A percentile compares a stretch with the other conserved stretches of the same genome.
phyloP scores from a whole-genome alignment of 2,329 filamentous ascomycete genomes.

The Colletotrichum sp. region DNA sequence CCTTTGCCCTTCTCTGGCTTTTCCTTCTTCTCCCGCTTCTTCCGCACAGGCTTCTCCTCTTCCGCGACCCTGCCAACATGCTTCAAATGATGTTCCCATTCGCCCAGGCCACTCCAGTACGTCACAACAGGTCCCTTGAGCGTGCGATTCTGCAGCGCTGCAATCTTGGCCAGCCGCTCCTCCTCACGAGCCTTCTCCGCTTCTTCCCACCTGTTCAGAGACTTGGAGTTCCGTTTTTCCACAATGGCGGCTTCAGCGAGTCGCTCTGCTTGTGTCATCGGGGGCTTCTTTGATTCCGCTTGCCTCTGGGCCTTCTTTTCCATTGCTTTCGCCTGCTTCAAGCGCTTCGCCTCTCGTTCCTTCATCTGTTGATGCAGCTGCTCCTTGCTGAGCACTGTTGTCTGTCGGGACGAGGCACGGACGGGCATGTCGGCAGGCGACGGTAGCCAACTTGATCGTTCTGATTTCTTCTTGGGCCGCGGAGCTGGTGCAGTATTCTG shows the following conservation, averaged over 20 bases:
- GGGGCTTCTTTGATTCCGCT: constrained; percentile 76
- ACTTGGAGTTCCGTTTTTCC: constrained; percentile 88
- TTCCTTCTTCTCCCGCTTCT: constrained; percentile 61
- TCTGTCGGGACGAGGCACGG: constrained; percentile 62
- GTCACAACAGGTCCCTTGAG: constrained; percentile 89
- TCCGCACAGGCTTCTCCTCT: constrained; percentile 60
- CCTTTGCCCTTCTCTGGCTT: constrained; percentile 39
- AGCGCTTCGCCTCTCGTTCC: constrained; percentile 72
- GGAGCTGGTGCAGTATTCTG: constrained; percentile 45
- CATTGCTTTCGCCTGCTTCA: constrained; percentile 74
- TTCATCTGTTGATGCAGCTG: constrained; percentile 74
- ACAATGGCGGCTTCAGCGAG: constrained; percentile 82
- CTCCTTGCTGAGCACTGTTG: constrained; percentile 64
- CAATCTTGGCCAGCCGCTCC: constrained; percentile 81
- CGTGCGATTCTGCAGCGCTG: constrained; percentile 85
- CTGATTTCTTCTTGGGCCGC: constrained; percentile 65
- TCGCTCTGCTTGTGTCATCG: constrained; percentile 87
- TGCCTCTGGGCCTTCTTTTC: constrained; percentile 72
- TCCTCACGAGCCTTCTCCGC: constrained; percentile 89
- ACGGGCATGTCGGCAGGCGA: constrained; percentile 60
- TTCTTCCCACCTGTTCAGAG: constrained; percentile 90
- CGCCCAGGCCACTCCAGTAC: constrained; percentile 90
- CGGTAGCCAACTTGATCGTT: constrained; percentile 64
- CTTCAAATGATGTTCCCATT: constrained; percentile 78
- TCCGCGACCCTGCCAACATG: constrained; percentile 71